Evolutionary conservation across 495 filamentous ascomycete species (phyloP).

Genomic region (Daldinia caldariorum): DNA sequence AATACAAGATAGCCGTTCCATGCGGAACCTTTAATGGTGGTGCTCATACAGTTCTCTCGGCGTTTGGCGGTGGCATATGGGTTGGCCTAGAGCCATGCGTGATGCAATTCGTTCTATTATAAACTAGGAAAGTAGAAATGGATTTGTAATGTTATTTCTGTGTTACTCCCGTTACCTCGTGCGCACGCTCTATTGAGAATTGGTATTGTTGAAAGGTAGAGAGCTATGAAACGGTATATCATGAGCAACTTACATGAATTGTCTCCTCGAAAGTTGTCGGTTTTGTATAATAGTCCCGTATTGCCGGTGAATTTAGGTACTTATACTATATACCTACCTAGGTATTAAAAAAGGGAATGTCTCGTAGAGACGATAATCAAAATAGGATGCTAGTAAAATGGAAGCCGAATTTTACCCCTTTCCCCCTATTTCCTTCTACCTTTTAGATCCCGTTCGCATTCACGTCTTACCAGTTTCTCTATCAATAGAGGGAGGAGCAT

Average conservation of each 20-base stretch:
- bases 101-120: constrained; percentile 28
- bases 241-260: neutral
- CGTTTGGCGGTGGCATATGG: constrained; percentile 24
- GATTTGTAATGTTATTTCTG: constrained; percentile 24
- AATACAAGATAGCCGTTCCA: neutral
- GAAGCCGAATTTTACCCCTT: neutral
- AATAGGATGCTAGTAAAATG: neutral
- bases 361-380: no score
- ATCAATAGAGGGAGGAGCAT: no score
- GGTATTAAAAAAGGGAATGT: no score
- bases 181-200: neutral
- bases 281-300: no score
- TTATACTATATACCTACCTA: no score
- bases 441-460: neutral
- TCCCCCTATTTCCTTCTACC: neutral
- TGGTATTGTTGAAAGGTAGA: neutral
- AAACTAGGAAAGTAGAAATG: constrained; percentile 19
- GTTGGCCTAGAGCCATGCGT: constrained; percentile 13
- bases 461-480: no score
- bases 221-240: neutral
- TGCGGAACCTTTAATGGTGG: neutral
- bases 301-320: no score
- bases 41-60: constrained; percentile 9
- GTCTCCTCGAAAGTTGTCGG: no score
- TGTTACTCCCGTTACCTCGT: neutral